These are phyloP conservation scores for Ustilaginoidea virens DNA, from an alignment of 2,329 filamentous ascomycete species.

Conservation along the genomic window DNA sequence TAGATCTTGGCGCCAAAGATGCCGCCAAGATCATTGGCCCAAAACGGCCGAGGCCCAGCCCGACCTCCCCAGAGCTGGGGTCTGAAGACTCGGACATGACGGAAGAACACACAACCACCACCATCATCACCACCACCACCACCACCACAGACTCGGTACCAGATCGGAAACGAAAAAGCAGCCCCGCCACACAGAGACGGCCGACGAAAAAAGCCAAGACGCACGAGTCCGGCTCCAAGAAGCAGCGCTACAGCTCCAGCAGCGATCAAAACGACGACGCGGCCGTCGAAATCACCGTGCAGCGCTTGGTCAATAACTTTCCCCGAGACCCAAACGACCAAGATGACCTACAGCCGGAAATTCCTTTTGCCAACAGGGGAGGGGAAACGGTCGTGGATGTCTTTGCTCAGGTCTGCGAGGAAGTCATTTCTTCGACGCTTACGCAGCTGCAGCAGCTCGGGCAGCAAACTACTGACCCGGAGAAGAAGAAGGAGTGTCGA, in stretches of 20 bases:
- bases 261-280: constrained; percentile 11
- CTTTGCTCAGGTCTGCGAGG: constrained; percentile 43
- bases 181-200: constrained; percentile 27
- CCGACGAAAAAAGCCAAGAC: constrained; percentile 7
- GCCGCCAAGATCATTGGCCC: constrained; percentile 25
- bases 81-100: no score
- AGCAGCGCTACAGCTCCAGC: constrained; percentile 9
- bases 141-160: not conserved
- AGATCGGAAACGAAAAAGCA: constrained; percentile 15
- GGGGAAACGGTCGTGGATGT: constrained; percentile 50
- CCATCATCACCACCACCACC: not conserved
- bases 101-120: not conserved
- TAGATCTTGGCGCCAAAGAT: constrained; percentile 27
- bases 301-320: constrained; percentile 38
- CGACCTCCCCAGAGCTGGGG: constrained; percentile 26
- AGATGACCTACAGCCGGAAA: constrained; percentile 32
- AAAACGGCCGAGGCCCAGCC: constrained; percentile 26
- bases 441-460: constrained; percentile 28
- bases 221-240: constrained; percentile 8
- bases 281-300: constrained; percentile 40
- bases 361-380: constrained; percentile 35
- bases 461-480: constrained; percentile 23
- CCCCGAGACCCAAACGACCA: constrained; percentile 24
- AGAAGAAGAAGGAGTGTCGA: constrained; percentile 35
- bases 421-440: constrained; percentile 38